Conservation (phyloP, 805 yeast genomes). For the Candida nitratophila region DNA sequence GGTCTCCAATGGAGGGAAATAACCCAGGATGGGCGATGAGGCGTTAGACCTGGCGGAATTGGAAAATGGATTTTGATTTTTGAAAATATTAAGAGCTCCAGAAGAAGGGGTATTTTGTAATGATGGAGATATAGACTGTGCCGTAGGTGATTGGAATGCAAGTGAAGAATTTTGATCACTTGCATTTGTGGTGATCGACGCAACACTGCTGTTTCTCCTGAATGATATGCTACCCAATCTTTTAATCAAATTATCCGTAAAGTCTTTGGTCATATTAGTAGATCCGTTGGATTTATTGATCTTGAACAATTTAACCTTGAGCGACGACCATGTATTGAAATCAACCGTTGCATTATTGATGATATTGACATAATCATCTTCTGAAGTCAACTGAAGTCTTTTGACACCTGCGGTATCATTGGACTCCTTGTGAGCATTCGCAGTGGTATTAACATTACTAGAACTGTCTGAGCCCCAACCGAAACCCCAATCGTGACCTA, state of each 20-base stretch:
- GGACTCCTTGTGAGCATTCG: neutral
- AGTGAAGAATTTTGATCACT: constrained; percentile 4
- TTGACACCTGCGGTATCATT: constrained; percentile 27
- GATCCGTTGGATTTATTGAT: constrained; percentile 14
- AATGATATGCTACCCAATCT: constrained; percentile 39
- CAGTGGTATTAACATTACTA: constrained; percentile 22
- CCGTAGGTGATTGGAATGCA: too few relatives aligned
- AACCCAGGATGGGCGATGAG: constrained; percentile 1
- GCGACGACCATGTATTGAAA: constrained; percentile 36
- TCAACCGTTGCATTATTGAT: neutral
- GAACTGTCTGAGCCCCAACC: constrained; percentile 25
- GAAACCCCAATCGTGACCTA: constrained; percentile 29
- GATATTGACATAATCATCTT: neutral
- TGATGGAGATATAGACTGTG: too few relatives aligned
- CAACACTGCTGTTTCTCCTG: constrained; percentile 21
- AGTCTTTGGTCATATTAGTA: constrained; percentile 38
- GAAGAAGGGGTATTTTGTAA: neutral
- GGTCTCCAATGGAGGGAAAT: neutral
- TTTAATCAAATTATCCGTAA: constrained; percentile 41
- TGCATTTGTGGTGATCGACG: constrained; percentile 3
- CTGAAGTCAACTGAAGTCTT: neutral
- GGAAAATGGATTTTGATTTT: constrained; percentile 10
- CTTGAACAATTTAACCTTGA: constrained; percentile 37
- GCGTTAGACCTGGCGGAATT: neutral
- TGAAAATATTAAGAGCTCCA: constrained; percentile 3